These are phyloP conservation scores for Steccherinum ochraceum DNA, from an alignment of 768 basidiomycete genomes.

Conservation along the genomic window DNA sequence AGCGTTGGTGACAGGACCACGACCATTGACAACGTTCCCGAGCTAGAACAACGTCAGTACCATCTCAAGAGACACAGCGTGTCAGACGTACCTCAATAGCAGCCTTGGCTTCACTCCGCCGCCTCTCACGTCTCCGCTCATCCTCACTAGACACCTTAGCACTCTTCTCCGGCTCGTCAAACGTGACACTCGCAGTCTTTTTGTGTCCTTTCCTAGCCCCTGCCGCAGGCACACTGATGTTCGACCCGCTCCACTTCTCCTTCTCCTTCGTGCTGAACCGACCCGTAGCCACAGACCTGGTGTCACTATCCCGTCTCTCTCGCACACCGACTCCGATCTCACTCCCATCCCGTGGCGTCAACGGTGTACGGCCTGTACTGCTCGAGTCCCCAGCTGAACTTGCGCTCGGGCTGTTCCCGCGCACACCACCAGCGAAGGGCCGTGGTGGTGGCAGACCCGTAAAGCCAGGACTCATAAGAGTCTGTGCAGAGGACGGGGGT, in stretches of 20 bases:
- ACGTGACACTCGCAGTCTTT: constrained; percentile 63
- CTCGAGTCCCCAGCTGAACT: constrained; percentile 86
- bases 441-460: constrained; percentile 25
- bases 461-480: not conserved
- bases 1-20: constrained; percentile 45
- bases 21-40: constrained; percentile 83
- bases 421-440: constrained; percentile 47
- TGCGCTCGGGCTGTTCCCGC: constrained; percentile 59
- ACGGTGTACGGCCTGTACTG: constrained; percentile 56
- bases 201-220: constrained; percentile 28
- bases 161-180: constrained; percentile 44
- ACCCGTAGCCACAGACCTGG: not conserved
- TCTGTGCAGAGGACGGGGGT: not conserved
- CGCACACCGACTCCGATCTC: constrained; percentile 33
- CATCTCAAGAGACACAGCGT: no score
- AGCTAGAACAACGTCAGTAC: constrained; percentile 42
- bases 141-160: constrained; percentile 22
- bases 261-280: not conserved
- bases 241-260: constrained; percentile 3
- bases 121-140: constrained; percentile 56
- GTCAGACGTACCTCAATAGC: constrained; percentile 70
- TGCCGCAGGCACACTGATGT: constrained; percentile 7
- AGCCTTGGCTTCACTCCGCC: constrained; percentile 78
- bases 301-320: constrained; percentile 6
- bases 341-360: constrained; percentile 77